These are phyloP conservation scores for Colletotrichum cuscutae DNA, from an alignment of 2,329 filamentous ascomycete species.

Conservation along the genomic window DNA sequence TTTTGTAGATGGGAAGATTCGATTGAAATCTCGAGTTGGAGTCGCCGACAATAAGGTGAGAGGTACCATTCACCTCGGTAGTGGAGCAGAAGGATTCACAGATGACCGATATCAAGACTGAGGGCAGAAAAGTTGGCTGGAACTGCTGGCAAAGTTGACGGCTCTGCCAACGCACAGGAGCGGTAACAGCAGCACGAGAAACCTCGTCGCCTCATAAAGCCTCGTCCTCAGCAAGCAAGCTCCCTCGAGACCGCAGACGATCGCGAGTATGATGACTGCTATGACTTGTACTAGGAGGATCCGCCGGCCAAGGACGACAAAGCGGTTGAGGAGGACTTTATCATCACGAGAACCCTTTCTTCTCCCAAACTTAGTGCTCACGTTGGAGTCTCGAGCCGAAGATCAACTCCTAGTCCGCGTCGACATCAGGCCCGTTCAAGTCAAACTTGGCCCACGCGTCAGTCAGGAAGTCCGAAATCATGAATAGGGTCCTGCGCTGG, in stretches of 20 bases:
- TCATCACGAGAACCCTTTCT: slow-evolving; percentile 1
- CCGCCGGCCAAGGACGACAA: background rate
- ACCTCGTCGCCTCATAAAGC: background rate
- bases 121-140: background rate
- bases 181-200: background rate
- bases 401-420: slow-evolving; percentile 41
- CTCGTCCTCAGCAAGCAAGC: background rate
- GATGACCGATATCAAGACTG: background rate
- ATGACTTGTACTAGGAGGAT: slow-evolving; percentile 12
- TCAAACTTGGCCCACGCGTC: slow-evolving; percentile 35
- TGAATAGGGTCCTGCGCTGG: slow-evolving; percentile 24
- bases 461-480: slow-evolving; percentile 22
- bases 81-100: background rate
- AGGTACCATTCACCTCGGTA: too few species aligned
- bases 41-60: too few species aligned
- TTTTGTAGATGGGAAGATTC: too few species aligned
- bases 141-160: background rate
- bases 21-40: too few species aligned
- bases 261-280: slow-evolving; percentile 26
- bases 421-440: slow-evolving; percentile 30
- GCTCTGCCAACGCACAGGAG: background rate
- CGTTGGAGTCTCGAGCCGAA: slow-evolving; percentile 40
- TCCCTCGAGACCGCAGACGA: slow-evolving; percentile 22
- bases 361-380: slow-evolving; percentile 13
- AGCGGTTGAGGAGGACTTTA: slow-evolving; percentile 8